Base-by-base conservation (phyloP, 2,329 filamentous ascomycete species). In the Aspergillus unguis region DNA sequence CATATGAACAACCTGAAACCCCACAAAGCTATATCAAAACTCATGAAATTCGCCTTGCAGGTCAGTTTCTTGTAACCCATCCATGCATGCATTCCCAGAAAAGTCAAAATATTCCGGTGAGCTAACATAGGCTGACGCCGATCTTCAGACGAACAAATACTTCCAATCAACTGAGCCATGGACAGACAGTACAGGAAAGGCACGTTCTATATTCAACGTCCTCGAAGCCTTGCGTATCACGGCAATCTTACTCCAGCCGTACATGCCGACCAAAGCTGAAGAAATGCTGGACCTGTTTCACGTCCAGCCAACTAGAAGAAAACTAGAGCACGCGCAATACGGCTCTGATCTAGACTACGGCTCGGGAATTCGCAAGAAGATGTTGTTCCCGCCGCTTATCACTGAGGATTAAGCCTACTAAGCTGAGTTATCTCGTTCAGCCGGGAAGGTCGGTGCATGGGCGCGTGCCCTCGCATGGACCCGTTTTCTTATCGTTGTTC, bases 241-340 rank as follows among this genome's bases (percentile, higher is more conserved):
- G 0, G 90, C 86, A 10, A 96, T 99, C 61, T 76, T 97, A 43
- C 75, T 99, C 41, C 92, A 96, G 70, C 91, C 94, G 1, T 89
- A 92, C 65, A 95, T 99, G 81, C 94, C 94, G 0, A 78, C 75
- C 37, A 95, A 95, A 70, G 82, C 90, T 43, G 72, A 73, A 8
- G 75, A 83, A 59, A 71, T 96, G 31, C 80, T 99, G 0, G 87
- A 96, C 67, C 81, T 86, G 63, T 75, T 99, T 6, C 86, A 88
- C 1, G 91, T 99, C 4, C 73, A 76, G 3, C 67, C 62, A 28
- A 77, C 81, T 7, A 81, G 80, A 48, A 80, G 92, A 52, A 80
- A 76, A 0, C 81, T 90, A 54, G 75, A 80, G 17, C 80, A 84
- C 66, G 86, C 90, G 4, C 67, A 60, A 27, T 73, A 85, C 28